phyloP scores from a whole-genome alignment of 2,329 filamentous ascomycete genomes.

The Neopestalotiopsis sp. region DNA sequence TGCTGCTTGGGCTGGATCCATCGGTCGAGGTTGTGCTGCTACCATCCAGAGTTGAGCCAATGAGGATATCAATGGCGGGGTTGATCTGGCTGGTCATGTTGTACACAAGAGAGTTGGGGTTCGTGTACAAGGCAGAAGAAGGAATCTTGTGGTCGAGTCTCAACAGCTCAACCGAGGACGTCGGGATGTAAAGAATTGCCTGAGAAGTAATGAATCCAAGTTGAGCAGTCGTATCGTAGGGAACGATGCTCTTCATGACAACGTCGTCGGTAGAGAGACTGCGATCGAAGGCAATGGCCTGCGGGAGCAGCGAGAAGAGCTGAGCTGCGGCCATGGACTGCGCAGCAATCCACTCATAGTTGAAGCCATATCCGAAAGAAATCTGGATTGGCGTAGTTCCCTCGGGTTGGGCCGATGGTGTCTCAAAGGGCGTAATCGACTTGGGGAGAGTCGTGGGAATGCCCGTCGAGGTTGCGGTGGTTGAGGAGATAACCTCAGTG shows the following conservation, averaged over 20 bases:
- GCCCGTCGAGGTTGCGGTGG: slow-evolving; percentile 53
- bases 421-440: slow-evolving; percentile 74
- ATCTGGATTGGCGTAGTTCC: slow-evolving; percentile 80
- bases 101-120: slow-evolving; percentile 67
- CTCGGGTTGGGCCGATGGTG: slow-evolving; percentile 56
- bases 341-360: slow-evolving; percentile 81
- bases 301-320: slow-evolving; percentile 80
- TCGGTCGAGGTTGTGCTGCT: slow-evolving; percentile 45
- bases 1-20: slow-evolving; percentile 40
- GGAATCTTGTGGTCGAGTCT: slow-evolving; percentile 73
- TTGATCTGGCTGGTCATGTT: slow-evolving; percentile 85
- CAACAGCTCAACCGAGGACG: slow-evolving; percentile 70
- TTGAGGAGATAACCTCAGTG: slow-evolving; percentile 45
- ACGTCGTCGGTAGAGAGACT: slow-evolving; percentile 64
- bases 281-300: slow-evolving; percentile 69
- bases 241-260: slow-evolving; percentile 73
- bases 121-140: slow-evolving; percentile 76
- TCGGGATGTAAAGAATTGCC: slow-evolving; percentile 78
- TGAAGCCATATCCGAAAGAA: slow-evolving; percentile 80
- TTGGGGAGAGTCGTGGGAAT: slow-evolving; percentile 74
- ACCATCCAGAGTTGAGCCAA: slow-evolving; percentile 49
- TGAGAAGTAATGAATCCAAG: slow-evolving; percentile 84
- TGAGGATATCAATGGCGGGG: slow-evolving; percentile 73
- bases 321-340: slow-evolving; percentile 78
- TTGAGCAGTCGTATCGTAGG: slow-evolving; percentile 72